phyloP scores from a whole-genome alignment of 2,329 filamentous ascomycete genomes.

The Coleophoma crateriformis region DNA sequence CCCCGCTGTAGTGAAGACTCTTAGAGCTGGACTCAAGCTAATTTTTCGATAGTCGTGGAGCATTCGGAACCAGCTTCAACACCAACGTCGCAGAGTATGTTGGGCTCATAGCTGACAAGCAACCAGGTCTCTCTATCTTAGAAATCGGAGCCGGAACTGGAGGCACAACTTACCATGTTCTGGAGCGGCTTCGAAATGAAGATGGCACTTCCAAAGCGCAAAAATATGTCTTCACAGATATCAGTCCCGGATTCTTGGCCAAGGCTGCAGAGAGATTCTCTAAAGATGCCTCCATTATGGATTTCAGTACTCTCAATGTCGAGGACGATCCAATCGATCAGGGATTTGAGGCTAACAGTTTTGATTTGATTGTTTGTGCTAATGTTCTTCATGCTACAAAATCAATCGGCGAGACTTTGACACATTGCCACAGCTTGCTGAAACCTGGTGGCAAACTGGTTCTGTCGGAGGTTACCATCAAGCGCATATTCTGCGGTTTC shows the following conservation, averaged over 20 bases:
- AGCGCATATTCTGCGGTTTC: neutral
- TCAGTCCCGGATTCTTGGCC: constrained; percentile 23
- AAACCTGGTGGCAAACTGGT: constrained; percentile 21
- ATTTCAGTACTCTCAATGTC: constrained; percentile 28
- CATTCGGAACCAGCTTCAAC: too few relatives aligned
- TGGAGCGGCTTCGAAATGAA: neutral
- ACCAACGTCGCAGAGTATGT: too few relatives aligned
- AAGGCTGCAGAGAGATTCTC: constrained; percentile 14
- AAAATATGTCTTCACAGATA: constrained; percentile 12
- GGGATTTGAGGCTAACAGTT: constrained; percentile 22
- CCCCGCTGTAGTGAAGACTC: neutral
- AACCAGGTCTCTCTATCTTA: neutral
- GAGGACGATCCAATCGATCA: constrained; percentile 21
- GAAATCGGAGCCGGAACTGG: neutral
- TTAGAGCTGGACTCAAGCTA: too few relatives aligned
- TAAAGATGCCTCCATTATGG: constrained; percentile 12
- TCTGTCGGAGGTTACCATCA: constrained; percentile 26
- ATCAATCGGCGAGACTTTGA: constrained; percentile 15
- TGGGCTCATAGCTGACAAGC: too few relatives aligned
- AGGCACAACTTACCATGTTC: neutral
- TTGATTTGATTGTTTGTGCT: constrained; percentile 32
- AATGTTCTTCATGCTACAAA: constrained; percentile 29
- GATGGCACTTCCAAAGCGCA: neutral
- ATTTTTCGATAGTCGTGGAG: too few relatives aligned
- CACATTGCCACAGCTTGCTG: constrained; percentile 18